phyloP scores from a whole-genome alignment of 2,329 filamentous ascomycete species.

The Arthroderma uncinatum region DNA sequence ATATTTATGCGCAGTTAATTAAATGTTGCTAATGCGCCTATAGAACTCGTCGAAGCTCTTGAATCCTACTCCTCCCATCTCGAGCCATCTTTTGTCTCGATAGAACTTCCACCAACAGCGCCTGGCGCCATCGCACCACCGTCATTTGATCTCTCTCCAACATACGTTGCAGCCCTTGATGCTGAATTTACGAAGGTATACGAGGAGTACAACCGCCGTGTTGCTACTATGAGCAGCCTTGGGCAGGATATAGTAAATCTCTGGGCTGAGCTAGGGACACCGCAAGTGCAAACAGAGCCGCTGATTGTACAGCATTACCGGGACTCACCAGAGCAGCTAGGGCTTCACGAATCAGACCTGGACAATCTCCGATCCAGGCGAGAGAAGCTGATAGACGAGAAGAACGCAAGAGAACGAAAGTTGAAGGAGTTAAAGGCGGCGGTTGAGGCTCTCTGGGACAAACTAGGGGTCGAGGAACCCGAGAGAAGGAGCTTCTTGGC shows the following conservation, averaged over 20 bases:
- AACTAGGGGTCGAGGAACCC: constrained; percentile 67
- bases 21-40: constrained; percentile 18
- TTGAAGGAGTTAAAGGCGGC: constrained; percentile 62
- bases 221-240: constrained; percentile 61
- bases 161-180: constrained; percentile 78
- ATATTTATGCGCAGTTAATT: not conserved
- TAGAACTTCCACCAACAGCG: constrained; percentile 71
- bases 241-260: constrained; percentile 82
- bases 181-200: constrained; percentile 88
- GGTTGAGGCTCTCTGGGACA: constrained; percentile 83
- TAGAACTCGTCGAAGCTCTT: constrained; percentile 84
- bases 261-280: constrained; percentile 90
- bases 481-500: constrained; percentile 80
- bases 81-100: constrained; percentile 73
- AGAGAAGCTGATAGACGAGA: constrained; percentile 79
- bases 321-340: constrained; percentile 85
- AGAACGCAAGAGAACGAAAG: constrained; percentile 67
- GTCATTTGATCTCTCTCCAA: constrained; percentile 81
- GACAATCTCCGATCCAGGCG: constrained; percentile 58
- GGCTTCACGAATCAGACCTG: constrained; percentile 79
- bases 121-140: constrained; percentile 66
- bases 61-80: constrained; percentile 95
- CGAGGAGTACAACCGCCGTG: constrained; percentile 83
- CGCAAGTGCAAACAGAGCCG: constrained; percentile 81
- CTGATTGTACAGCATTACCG: constrained; percentile 81